phyloP scores from a whole-genome alignment of 1,284 basidiomycete species.

The Tylopilus sp. region DNA sequence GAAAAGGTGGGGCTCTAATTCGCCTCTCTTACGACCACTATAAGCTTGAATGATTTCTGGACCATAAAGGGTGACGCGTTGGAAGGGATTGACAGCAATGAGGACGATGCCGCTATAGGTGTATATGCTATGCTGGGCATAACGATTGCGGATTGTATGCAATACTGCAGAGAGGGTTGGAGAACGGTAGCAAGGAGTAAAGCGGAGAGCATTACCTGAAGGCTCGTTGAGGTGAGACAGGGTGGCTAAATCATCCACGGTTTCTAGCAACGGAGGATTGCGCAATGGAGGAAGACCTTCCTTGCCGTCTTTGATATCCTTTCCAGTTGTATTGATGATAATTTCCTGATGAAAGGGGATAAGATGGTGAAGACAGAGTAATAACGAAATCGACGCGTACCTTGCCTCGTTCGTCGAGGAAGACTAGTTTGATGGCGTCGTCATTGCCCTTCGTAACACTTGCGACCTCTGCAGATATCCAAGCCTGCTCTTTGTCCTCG shows the following conservation, averaged over 20 bases:
- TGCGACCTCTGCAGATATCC: constrained; percentile 85
- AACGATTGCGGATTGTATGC: constrained; percentile 95
- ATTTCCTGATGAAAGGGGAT: constrained; percentile 55
- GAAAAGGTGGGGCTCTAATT: constrained; percentile 96
- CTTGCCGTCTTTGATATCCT: constrained; percentile 72
- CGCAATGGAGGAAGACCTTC: constrained; percentile 86
- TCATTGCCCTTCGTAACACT: constrained; percentile 56
- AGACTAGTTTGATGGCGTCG: constrained; percentile 74
- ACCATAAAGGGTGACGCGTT: constrained; percentile 88
- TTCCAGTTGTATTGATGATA: constrained; percentile 70
- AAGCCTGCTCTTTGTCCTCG: constrained; percentile 88
- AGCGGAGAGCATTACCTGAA: constrained; percentile 58
- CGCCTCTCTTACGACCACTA: constrained; percentile 87
- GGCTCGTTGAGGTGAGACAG: constrained; percentile 98
- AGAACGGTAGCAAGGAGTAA: background rate
- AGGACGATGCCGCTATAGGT: constrained; percentile 98
- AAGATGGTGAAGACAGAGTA: constrained; percentile 9
- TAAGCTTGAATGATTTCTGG: constrained; percentile 98
- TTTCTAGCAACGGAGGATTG: constrained; percentile 95
- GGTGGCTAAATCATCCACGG: constrained; percentile 96
- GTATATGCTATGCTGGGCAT: constrained; percentile 96
- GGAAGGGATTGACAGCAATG: constrained; percentile 98
- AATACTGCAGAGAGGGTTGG: constrained; percentile 57
- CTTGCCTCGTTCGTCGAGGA: constrained; percentile 85
- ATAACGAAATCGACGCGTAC: constrained; percentile 39